Conservation (phyloP, 805 yeast genomes). For the Saccharomycopsis malanga region DNA sequence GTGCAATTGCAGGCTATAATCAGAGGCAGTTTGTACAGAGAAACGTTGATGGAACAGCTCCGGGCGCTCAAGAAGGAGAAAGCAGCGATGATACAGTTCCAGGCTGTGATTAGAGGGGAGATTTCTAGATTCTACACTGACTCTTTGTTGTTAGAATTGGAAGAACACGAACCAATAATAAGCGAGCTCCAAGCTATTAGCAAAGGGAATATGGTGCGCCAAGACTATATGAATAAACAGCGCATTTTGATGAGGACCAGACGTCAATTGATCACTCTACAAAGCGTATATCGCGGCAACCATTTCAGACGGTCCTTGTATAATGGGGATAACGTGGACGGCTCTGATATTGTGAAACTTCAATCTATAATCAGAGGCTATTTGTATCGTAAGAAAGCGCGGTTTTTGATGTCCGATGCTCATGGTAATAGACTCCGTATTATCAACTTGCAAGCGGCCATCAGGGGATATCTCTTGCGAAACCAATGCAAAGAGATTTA, state of each 20-base stretch:
- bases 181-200: slow-evolving; percentile 32
- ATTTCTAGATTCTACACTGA: slow-evolving; percentile 22
- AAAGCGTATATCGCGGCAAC: slow-evolving; percentile 12
- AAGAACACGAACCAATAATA: slow-evolving; percentile 3
- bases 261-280: slow-evolving; percentile 1
- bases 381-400: neutral
- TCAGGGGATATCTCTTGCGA: slow-evolving; percentile 28
- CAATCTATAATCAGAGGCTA: slow-evolving; percentile 9
- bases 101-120: slow-evolving; percentile 32
- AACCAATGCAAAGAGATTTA: slow-evolving; percentile 23
- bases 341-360: neutral
- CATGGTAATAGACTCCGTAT: slow-evolving; percentile 21
- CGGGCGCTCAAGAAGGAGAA: slow-evolving; percentile 2
- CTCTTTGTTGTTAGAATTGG: slow-evolving; percentile 3
- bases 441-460: slow-evolving; percentile 31
- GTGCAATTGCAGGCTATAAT: slow-evolving; percentile 23
- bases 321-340: neutral
- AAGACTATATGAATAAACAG: slow-evolving; percentile 22
- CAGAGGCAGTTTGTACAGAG: slow-evolving; percentile 39
- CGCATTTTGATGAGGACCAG: neutral
- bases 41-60: slow-evolving; percentile 11
- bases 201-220: slow-evolving; percentile 33
- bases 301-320: slow-evolving; percentile 6
- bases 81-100: slow-evolving; percentile 25
- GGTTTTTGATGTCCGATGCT: slow-evolving; percentile 1